These are phyloP conservation scores for Penicillium atrosanguineum DNA, from an alignment of 495 filamentous ascomycete species.

Conservation along the genomic window DNA sequence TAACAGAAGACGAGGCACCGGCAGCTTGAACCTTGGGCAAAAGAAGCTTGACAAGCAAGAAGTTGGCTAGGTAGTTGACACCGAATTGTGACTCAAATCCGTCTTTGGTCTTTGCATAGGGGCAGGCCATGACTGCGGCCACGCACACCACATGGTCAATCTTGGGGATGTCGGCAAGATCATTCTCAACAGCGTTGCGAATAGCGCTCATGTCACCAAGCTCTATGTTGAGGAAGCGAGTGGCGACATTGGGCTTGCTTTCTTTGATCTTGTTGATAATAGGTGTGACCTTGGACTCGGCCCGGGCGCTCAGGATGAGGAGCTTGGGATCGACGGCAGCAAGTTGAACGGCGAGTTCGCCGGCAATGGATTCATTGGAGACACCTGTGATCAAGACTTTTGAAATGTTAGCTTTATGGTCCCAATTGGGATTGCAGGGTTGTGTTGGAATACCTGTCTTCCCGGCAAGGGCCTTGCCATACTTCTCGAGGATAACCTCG, in stretches of 20 bases:
- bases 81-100: constrained; percentile 20
- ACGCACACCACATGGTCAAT: constrained; percentile 19
- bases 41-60: constrained; percentile 19
- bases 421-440: neutral
- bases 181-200: constrained; percentile 4
- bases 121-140: constrained; percentile 20
- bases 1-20: constrained; percentile 15
- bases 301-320: constrained; percentile 18
- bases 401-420: neutral
- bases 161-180: constrained; percentile 10
- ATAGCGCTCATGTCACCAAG: constrained; percentile 12
- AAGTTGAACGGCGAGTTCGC: constrained; percentile 19
- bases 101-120: constrained; percentile 19
- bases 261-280: constrained; percentile 12
- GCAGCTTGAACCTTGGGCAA: constrained; percentile 18
- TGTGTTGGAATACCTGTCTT: constrained; percentile 14
- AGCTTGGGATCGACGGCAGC: constrained; percentile 12
- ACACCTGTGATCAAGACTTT: constrained; percentile 24
- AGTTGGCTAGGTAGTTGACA: constrained; percentile 24
- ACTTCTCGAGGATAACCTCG: constrained; percentile 21
- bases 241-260: constrained; percentile 13
- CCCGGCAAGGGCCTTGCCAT: constrained; percentile 18
- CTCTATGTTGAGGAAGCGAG: constrained; percentile 19
- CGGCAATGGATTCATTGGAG: constrained; percentile 19
- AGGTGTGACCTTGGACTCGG: constrained; percentile 12